These are phyloP conservation scores for Acmispon strigosus DNA, from an alignment of 306 rosid genomes.

Conservation along the genomic window DNA sequence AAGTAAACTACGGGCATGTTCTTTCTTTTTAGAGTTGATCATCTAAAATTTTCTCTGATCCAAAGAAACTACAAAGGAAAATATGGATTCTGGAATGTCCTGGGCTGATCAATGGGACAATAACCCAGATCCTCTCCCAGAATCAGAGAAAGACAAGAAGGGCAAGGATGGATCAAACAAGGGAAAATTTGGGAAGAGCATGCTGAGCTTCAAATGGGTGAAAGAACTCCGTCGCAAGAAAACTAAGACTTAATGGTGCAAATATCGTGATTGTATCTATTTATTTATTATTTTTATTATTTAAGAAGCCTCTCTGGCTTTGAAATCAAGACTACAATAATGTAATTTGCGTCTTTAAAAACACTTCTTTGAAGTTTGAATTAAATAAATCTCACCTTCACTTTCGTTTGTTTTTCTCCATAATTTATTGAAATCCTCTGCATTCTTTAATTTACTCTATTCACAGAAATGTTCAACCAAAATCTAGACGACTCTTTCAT, in stretches of 20 bases:
- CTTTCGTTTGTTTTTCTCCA: background rate
- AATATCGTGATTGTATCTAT: background rate
- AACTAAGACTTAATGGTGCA: constrained; percentile 20
- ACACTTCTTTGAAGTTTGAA: background rate
- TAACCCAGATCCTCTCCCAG: constrained; percentile 41
- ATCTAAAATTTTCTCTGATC: background rate
- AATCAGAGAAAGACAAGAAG: constrained; percentile 39
- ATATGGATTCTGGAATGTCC: constrained; percentile 49
- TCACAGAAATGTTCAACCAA: background rate
- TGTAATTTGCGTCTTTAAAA: background rate
- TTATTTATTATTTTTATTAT: background rate
- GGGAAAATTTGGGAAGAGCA: constrained; percentile 31
- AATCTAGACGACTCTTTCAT: background rate
- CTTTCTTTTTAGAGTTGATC: background rate
- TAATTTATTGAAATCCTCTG: background rate
- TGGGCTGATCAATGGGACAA: constrained; percentile 85
- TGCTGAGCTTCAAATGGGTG: constrained; percentile 56
- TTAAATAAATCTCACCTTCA: background rate
- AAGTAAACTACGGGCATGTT: background rate
- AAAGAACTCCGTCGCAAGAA: constrained; percentile 45
- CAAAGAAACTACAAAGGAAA: background rate
- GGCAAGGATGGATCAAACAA: constrained; percentile 34
- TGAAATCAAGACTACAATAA: background rate
- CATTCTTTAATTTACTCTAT: background rate
- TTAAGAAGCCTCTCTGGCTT: background rate